Base-by-base conservation (phyloP, 2,329 filamentous ascomycete species). In the Aspergillus thermomutatus region DNA sequence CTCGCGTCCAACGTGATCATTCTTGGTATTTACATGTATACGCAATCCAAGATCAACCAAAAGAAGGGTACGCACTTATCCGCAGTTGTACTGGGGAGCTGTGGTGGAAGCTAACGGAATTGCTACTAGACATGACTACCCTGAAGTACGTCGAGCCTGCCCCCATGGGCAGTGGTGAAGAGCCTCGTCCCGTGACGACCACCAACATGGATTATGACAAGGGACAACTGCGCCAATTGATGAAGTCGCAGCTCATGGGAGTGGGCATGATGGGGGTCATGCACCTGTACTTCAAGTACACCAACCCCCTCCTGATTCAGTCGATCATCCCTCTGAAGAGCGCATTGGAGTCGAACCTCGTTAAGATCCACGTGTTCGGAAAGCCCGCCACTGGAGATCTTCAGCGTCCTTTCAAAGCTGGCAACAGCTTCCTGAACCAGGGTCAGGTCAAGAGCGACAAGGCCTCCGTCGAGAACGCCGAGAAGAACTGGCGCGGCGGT, bases 221-320 rank as follows among this genome's bases (percentile, higher is more conserved):
- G 69, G 80, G 84, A 68, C 93, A 97, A 81, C 84, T 97, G 73
- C 89, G 89, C 79, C 82, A 85, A 63, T 83, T 91, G 64, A 91
- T 93, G 84, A 94, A 94, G 77, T 85, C 88, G 63, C 93, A 97
- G 81, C 80, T 95, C 70, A 97, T 96, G 90, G 94, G 94, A 59
- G 83, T 99, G 57, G 92, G 85, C 76, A 99, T 99, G 92, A 97
- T 99, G 93, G 87, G 79, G 60, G 90, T 97, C 72, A 97, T 99
- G 93, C 94, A 99, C 81, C 66, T 99, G 60, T 99, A 97, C 87
- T 90, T 99, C 84, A 92, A 97, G 78, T 99, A 97, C 88, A 97
- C 92, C 81, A 99, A 97, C 87, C 94, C 94, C 45, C 90, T 99
- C 52, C 82, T 97, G 71, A 96, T 99, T 81, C 94, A 99, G 86